Base-by-base conservation (phyloP, 2,329 filamentous ascomycete genomes). In the Trichophyton rubrum region DNA sequence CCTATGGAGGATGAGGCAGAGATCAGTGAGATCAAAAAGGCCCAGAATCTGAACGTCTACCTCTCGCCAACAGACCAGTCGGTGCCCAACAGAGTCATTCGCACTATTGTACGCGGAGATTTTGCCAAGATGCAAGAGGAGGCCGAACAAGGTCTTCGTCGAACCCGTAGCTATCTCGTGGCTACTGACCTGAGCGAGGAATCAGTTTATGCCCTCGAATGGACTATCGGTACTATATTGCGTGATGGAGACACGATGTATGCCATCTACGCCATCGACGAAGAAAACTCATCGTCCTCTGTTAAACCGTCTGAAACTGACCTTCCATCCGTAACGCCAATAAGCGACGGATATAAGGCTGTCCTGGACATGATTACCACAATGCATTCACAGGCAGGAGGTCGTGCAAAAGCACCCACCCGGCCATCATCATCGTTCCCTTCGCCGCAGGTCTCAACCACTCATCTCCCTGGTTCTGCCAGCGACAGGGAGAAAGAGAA, bases 111-210 rank as follows among this genome's bases (percentile, higher is more conserved):
- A 65, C 86, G 93, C 13, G 93, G 93, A 43, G 89, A 97, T 66
- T 96, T 89, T 70, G 76, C 77, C 57, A 82, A 84, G 66, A 86
- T 95, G 65, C 85, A 88, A 49, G 82, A 86, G 65, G 85, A 91
- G 68, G 88, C 88, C 0, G 85, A 91, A 61, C 87, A 89, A 11
- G 89, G 90, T 59, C 81, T 89, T 57, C 84, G 88, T 57, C 84
- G 88, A 59, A 82, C 92, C 63, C 83, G 93, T 59, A 95, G 93
- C 68, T 99, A 97, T 70, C 78, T 99, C 15, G 90, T 96, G n/a
- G 92, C 93, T 2, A 96, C 90, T 0, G 93, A 99, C 73, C 77
- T 97, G 2, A 96, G 91, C 66, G 89, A 93, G 41, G 93, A 99
- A 75, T 91, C 92, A 3, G 89, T 89, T 5, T 95, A 97, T 72